Evolutionary conservation across 768 basidiomycete genomes (phyloP), one percentile per base, ranked within the genome.

Genomic region (Tulasnella sp.): DNA sequence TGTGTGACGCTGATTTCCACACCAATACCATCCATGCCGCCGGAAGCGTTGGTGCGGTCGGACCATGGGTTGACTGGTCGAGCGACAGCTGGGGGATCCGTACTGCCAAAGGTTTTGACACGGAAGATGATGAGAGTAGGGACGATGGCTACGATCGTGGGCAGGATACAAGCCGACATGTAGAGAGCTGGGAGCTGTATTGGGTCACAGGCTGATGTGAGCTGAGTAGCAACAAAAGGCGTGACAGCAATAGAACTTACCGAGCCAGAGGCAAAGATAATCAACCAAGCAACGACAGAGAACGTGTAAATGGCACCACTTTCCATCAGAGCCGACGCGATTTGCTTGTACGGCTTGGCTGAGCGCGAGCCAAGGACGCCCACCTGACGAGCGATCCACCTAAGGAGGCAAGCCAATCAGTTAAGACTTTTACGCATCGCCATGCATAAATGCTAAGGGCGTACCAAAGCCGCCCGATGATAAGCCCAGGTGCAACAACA

Each of bases 131-230:
- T 80, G 28, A 80, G 46, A 22, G 74, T 75, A 18, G 79, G 79
- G 40, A 80, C 79, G 31, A 80, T 80, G 28, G 79, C 69, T n/a
- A 80, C 79, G 42, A 80, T 42, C 0, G 79, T 74, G 18, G 79
- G 79, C 41, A 80, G 74, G 72, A 80, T 80, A 42, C 79, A 80
- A 6, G 79, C 79, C 72, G 69, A 72, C 79, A 80, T 74, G 74
- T 80, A 80, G 20, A 80, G 72, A 24, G 72, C 79, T 3, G 79
- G 79, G 18, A 80, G 72, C 79, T 80, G 37, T 8, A 22, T 28
- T 69, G 22, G 28, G 7, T 4, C 16, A n/a, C 8, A 41, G 77
- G 11, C 42, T 1, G 40, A 37, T 37, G 37, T 78, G 58, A 34
- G 50, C 54, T 11, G 40, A 58, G 40, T 24, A n/a, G 0, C 18